Base-by-base conservation (phyloP, 768 basidiomycete genomes). In the Tephrocybe rancida region DNA sequence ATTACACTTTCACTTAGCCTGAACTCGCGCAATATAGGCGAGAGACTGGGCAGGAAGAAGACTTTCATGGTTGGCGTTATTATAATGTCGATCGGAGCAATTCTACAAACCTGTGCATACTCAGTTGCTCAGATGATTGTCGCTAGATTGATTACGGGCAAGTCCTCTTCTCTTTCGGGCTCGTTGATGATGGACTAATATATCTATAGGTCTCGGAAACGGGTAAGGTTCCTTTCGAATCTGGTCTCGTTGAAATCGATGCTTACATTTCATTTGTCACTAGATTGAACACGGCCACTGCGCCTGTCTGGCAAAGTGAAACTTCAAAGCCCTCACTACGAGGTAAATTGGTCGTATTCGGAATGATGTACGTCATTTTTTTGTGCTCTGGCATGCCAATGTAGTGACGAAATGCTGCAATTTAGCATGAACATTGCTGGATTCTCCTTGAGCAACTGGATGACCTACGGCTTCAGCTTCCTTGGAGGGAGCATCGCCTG, bases 241-340 rank as follows among this genome's bases (percentile, higher is more conserved):
- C n/a, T n/a, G n/a, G n/a, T 13, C 18, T 6, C 4, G 5, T 13
- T 27, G 16, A 25, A 3, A 16, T 22, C 11, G 2, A 18, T 10
- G 43, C 24, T 27, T 13, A 25, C n/a, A 32, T 16, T 42, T 9
- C 5, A n/a, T 1, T 43, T 42, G 14, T n/a, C n/a, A 27, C 26
- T 42, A 77, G 77, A 0, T 69, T 78, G 43, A 77, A 81, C 51
- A 80, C 80, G 0, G 72, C 80, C 2, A 80, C 76, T 11, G 74
- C 79, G 1, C 80, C 80, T 7, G 74, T 80, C 7, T 81, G 78
- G 77, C 76, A 80, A 56, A 78, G 77, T 60, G 80, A 81, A 57
- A 78, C 77, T 0, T 78, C 77, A 9, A 80, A 79, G 56, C 73
- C 80, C 2, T 61, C 72, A 3, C 73, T 71, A 73, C 67, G 79